A percentile compares a stretch with the other conserved stretches of the same genome.
These are phyloP conservation scores for Ophiostoma ips DNA, from an alignment of 2,329 filamentous ascomycete genomes.

Conservation along the genomic window DNA sequence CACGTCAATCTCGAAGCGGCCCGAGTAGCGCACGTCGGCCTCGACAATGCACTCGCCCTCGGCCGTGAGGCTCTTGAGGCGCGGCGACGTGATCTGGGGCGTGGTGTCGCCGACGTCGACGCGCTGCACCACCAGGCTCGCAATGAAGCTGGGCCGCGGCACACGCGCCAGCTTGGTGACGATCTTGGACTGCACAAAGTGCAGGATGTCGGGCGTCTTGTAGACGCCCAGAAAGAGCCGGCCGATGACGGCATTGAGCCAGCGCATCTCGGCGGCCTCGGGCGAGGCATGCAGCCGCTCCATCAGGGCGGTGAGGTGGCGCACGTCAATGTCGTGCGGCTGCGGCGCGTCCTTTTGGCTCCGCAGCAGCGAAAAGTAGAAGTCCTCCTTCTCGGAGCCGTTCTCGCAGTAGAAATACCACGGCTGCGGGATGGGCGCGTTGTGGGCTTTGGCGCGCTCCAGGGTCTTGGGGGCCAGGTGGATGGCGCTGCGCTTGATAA, in stretches of 20 bases:
- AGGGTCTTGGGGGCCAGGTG: constrained; percentile 55
- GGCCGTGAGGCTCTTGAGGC: constrained; percentile 76
- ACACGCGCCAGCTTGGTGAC: constrained; percentile 93
- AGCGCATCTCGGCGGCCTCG: constrained; percentile 78
- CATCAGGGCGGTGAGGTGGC: constrained; percentile 78
- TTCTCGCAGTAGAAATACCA: constrained; percentile 95
- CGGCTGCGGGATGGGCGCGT: constrained; percentile 53
- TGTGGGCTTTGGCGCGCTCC: constrained; percentile 31
- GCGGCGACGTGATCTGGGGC: constrained; percentile 78
- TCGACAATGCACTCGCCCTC: constrained; percentile 84
- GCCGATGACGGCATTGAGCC: constrained; percentile 85
- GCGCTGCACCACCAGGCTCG: constrained; percentile 64
- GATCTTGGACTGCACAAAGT: constrained; percentile 69
- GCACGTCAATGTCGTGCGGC: constrained; percentile 65
- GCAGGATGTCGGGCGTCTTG: constrained; percentile 68
- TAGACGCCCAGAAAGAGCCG: constrained; percentile 80
- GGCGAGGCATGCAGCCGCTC: constrained; percentile 84
- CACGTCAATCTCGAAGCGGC: constrained; percentile 79
- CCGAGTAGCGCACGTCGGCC: constrained; percentile 75
- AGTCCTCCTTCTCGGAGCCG: constrained; percentile 93
- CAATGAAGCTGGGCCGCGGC: constrained; percentile 81
- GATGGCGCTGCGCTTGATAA: constrained; percentile 87
- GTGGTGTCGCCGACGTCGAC: constrained; percentile 80
- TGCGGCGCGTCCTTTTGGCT: constrained; percentile 64
- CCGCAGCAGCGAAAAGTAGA: constrained; percentile 82